Evolutionary conservation across 1,284 basidiomycete genomes (phyloP), one percentile per base, ranked within the genome.

Genomic region (Ustilago vetiveriae): DNA sequence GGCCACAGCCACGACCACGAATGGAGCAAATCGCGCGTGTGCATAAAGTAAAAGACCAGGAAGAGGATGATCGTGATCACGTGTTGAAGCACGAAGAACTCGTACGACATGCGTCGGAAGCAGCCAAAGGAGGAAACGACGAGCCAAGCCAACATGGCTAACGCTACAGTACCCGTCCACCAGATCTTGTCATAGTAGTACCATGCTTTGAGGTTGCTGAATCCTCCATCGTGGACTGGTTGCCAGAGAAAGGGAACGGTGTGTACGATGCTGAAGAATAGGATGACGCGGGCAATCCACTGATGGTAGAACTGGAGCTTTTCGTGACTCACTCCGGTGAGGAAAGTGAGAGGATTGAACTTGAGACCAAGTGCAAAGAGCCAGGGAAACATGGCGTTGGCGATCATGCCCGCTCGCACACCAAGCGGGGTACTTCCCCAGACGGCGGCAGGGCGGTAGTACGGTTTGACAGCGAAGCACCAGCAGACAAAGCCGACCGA

Each of bases 251-350:
- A 82, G 11, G 79, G 70, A 7, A 78, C 47, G 4, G 73, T 63
- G 53, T 82, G 80, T 0, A 81, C 64, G 27, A 75, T 21, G 51
- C 62, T 41, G 35, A 82, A 66, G 56, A 78, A 72, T 14, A 82
- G 55, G 17, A 77, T 60, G 21, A 82, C n/a, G 2, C 76, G 59
- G 4, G 71, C 75, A 10, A 58, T 47, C 60, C 70, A 78, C 44
- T 79, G 78, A 39, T 82, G 80, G 46, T 71, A 82, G 26, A 81
- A 62, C 43, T 79, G 74, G 4, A 81, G 58, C n/a, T 67, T 62
- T 45, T 80, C 76, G 44, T 80, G 74, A 27, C 63, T 70, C 33
- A 75, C 50, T 13, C 71, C 73, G 0, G 79, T 79, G 10, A 81
- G 45, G 7, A 72, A 45, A 11, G 75, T 64, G 30, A 82, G 67